phyloP scores from a whole-genome alignment of 2,329 filamentous ascomycete genomes.

The Pestalotiopsis fici region DNA sequence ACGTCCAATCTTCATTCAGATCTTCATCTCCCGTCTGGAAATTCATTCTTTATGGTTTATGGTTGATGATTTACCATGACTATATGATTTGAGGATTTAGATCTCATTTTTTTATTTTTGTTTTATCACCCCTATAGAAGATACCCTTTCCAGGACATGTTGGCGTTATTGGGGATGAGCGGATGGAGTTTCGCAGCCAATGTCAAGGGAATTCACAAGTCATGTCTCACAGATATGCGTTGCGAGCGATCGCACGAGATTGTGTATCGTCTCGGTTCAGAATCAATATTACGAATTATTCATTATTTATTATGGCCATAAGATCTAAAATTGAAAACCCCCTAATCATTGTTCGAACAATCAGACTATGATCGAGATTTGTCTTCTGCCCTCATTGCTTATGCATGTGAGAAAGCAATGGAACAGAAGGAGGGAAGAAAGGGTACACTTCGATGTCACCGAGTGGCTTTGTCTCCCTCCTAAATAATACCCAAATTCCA shows the following conservation, averaged over 20 bases:
- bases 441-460: too few species aligned
- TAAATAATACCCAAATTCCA: not conserved
- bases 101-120: constrained; percentile 9
- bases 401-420: too few species aligned
- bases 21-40: not conserved
- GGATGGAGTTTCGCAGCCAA: not conserved
- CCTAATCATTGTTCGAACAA: too few species aligned
- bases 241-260: not conserved
- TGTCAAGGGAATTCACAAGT: not conserved
- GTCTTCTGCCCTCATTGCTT: too few species aligned
- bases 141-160: constrained; percentile 19
- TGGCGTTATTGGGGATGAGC: not conserved
- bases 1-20: not conserved
- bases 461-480: too few species aligned
- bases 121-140: constrained; percentile 15
- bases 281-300: too few species aligned
- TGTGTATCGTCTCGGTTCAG: not conserved
- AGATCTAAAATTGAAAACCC: too few species aligned
- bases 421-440: too few species aligned
- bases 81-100: not conserved
- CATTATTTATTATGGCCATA: too few species aligned
- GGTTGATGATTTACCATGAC: not conserved
- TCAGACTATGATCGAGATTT: too few species aligned
- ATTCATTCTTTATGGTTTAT: not conserved
- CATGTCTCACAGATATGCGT: not conserved